phyloP scores from a whole-genome alignment of 306 rosid species.

The Quercus bicolor region DNA sequence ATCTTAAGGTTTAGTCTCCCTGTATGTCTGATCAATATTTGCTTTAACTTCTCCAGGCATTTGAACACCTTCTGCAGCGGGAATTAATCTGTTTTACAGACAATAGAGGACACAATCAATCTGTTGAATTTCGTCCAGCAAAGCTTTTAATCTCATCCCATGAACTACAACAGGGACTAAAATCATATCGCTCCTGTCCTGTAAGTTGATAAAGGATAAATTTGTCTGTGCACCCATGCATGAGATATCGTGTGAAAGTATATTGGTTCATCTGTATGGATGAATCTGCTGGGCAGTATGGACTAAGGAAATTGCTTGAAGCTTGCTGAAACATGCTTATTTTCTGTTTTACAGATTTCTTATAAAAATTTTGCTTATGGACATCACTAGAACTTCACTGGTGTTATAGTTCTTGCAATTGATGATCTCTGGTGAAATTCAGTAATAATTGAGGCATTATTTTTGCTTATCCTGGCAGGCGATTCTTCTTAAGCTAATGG shows the following conservation, averaged over 20 bases:
- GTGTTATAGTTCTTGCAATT: neutral
- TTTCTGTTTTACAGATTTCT: neutral
- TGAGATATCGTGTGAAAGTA: constrained; percentile 1
- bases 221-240: neutral
- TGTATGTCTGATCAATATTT: neutral
- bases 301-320: constrained; percentile 9
- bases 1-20: constrained; percentile 2
- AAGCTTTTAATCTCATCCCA: constrained; percentile 63
- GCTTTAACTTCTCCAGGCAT: constrained; percentile 57
- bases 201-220: constrained; percentile 45
- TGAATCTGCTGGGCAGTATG: neutral
- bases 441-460: constrained; percentile 7
- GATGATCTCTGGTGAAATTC: neutral
- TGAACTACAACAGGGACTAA: constrained; percentile 67
- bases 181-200: constrained; percentile 62
- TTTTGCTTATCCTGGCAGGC: constrained; percentile 44
- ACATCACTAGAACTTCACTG: neutral
- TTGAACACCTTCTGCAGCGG: constrained; percentile 79
- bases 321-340: constrained; percentile 4
- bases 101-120: constrained; percentile 61
- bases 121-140: constrained; percentile 69
- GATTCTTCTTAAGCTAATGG: constrained; percentile 56
- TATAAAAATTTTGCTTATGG: neutral
- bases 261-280: neutral
- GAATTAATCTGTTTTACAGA: constrained; percentile 73